Conservation (phyloP, 768 basidiomycete species). For the Phaeotremella fagi region DNA sequence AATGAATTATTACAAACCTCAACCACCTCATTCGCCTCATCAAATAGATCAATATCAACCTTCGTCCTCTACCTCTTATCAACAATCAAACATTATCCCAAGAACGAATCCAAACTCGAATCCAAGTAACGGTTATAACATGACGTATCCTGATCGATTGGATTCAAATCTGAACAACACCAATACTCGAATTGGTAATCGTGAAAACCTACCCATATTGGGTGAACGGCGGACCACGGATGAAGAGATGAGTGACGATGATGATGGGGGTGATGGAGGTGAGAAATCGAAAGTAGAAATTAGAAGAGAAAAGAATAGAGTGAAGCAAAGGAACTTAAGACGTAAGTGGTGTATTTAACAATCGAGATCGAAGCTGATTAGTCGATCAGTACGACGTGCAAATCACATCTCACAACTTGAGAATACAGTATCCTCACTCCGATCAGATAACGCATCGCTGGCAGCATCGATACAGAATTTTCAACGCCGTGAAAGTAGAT, state of each 20-base stretch:
- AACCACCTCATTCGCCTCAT: no score
- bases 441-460: slow-evolving; percentile 14
- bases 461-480: slow-evolving; percentile 4
- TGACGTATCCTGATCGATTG: no score
- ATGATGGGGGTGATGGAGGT: slow-evolving; percentile 4
- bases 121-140: no score
- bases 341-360: slow-evolving; percentile 14
- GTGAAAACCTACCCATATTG: no score
- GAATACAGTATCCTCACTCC: slow-evolving; percentile 8
- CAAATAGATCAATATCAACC: no score
- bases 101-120: no score
- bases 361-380: background rate
- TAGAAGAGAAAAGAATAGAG: slow-evolving; percentile 32
- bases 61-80: no score
- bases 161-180: no score
- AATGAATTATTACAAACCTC: no score
- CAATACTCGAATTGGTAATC: no score
- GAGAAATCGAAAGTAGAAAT: slow-evolving; percentile 29
- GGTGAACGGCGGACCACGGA: no score
- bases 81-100: no score
- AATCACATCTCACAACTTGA: slow-evolving; percentile 30
- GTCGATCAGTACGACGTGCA: slow-evolving; percentile 24
- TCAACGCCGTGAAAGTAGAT: slow-evolving; percentile 10
- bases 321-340: slow-evolving; percentile 35
- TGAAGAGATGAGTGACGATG: background rate